These are phyloP conservation scores for Orbilia blumenaviensis DNA, from an alignment of 2,329 filamentous ascomycete species.

Conservation along the genomic window DNA sequence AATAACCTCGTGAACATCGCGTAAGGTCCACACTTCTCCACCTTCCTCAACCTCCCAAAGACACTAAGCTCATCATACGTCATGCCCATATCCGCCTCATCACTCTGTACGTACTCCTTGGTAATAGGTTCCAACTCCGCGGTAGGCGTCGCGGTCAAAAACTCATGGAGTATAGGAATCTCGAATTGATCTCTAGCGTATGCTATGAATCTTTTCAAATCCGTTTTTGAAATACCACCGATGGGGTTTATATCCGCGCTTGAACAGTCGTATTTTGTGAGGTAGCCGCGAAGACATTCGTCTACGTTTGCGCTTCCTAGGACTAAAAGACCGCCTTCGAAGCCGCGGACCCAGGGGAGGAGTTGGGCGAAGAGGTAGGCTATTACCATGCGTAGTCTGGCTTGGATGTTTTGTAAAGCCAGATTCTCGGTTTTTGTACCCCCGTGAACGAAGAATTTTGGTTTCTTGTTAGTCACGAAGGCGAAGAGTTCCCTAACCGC, in stretches of 20 bases:
- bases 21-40: conserved; percentile 65
- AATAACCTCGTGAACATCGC: conserved; percentile 65
- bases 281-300: conserved; percentile 66
- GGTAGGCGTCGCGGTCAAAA: conserved; percentile 71
- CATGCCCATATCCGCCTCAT: conserved; percentile 67
- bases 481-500: conserved; percentile 71
- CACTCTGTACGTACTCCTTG: conserved; percentile 62
- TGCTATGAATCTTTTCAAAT: conserved; percentile 76
- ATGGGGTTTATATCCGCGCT: conserved; percentile 72
- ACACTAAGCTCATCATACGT: conserved; percentile 65
- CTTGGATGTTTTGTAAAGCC: conserved; percentile 74
- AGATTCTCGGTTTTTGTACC: conserved; percentile 71
- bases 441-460: conserved; percentile 68
- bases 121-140: conserved; percentile 67
- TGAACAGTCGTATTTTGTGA: conserved; percentile 75
- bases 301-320: conserved; percentile 75
- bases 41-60: conserved; percentile 63
- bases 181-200: conserved; percentile 70
- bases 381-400: conserved; percentile 72
- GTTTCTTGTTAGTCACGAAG: conserved; percentile 63
- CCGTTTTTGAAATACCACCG: conserved; percentile 70
- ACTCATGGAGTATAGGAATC: conserved; percentile 72
- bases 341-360: conserved; percentile 69
- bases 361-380: conserved; percentile 73
- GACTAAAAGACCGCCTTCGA: conserved; percentile 71